Conservation (phyloP, 2,329 filamentous ascomycete species). For the Rhynchosporium agropyri region DNA sequence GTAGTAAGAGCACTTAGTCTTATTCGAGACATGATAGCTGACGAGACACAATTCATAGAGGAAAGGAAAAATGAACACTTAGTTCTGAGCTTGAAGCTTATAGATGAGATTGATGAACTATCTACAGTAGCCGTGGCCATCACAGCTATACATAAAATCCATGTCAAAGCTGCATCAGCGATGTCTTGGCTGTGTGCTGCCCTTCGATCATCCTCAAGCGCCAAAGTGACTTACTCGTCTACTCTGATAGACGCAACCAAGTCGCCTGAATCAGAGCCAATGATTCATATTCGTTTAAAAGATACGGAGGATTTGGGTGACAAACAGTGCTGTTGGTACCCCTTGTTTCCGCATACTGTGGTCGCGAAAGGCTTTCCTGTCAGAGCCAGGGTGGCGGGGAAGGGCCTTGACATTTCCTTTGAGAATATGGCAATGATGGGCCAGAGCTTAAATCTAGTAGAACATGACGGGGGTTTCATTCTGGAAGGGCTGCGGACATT, state of each 20-base stretch:
- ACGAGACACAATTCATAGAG: neutral
- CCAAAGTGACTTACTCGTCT: neutral
- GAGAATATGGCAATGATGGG: neutral
- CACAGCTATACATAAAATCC: neutral
- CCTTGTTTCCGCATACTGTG: neutral
- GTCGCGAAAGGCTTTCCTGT: neutral
- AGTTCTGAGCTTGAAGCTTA: neutral
- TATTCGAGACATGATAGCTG: neutral
- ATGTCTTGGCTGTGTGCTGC: neutral
- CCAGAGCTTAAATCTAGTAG: neutral
- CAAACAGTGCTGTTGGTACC: neutral
- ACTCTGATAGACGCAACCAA: neutral
- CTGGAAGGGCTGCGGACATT: conserved; percentile 19
- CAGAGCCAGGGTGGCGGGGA: neutral
- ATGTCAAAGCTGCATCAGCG: neutral
- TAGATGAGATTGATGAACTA: neutral
- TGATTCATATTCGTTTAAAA: neutral
- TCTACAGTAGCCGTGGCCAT: neutral
- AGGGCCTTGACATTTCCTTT: neutral
- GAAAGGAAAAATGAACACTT: neutral
- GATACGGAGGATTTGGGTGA: neutral
- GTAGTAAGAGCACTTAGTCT: neutral
- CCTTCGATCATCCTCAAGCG: neutral
- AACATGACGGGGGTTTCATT: conserved; percentile 15
- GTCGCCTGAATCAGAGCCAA: neutral